These are phyloP conservation scores for Chlorella vulgaris DNA, from an alignment of 139 green algal species.

Conservation along the genomic window DNA sequence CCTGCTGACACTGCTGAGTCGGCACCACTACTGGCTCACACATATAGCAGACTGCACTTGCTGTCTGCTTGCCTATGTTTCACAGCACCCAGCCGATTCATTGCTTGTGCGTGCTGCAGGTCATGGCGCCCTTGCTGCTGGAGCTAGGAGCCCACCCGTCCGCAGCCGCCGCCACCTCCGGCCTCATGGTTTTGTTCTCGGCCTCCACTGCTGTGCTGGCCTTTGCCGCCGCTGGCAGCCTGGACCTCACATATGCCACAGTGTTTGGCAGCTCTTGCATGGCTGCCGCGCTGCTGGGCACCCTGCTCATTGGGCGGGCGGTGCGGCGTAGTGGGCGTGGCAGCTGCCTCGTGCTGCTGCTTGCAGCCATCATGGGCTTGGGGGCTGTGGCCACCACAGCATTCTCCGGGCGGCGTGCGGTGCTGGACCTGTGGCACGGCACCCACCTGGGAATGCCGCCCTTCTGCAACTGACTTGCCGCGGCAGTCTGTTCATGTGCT, in stretches of 20 bases:
- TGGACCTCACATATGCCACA: constrained; percentile 37
- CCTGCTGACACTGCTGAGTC: too few species aligned
- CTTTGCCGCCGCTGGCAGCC: constrained; percentile 42
- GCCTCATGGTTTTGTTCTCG: constrained; percentile 58
- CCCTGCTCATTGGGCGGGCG: background rate
- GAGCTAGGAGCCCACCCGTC: constrained; percentile 44
- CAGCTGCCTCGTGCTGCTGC: background rate
- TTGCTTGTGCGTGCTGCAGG: background rate
- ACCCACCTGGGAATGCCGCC: background rate
- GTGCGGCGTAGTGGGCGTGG: constrained; percentile 12
- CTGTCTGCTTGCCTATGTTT: too few species aligned
- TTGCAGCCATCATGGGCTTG: background rate
- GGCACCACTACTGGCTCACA: too few species aligned
- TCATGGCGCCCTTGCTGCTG: background rate
- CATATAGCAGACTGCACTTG: too few species aligned
- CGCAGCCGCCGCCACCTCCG: constrained; percentile 46
- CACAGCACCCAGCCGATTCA: too few species aligned
- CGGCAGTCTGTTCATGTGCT: background rate
- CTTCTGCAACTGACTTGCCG: background rate
- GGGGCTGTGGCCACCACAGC: background rate
- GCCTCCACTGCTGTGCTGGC: constrained; percentile 37
- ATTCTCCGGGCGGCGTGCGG: background rate
- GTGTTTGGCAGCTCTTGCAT: constrained; percentile 17
- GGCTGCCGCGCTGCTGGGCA: constrained; percentile 10
- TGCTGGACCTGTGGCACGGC: background rate